Base-by-base conservation (phyloP, 768 basidiomycete genomes). In the Asterophora parasitica region DNA sequence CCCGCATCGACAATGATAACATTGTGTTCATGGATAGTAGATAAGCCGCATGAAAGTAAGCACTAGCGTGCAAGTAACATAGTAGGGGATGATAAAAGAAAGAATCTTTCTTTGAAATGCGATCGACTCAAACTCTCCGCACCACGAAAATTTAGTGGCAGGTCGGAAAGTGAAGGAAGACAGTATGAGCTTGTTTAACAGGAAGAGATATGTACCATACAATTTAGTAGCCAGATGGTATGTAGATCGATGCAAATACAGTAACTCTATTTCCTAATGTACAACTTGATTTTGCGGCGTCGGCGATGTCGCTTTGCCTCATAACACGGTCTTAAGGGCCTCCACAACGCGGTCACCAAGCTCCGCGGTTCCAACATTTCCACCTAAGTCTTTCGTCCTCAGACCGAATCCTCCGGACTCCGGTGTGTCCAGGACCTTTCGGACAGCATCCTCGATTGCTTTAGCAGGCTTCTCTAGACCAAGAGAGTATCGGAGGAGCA, bases 401-500 rank as follows among this genome's bases (percentile, higher is more conserved):
- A 86, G 66, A 11, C 88, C 93, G 55, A 74, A 68, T 7, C 93
- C 93, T 4, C 92, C 93, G 7, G 66, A 50, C 7, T 73, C 74
- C 43, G 75, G 68, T 8, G 72, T 70, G 63, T 99, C 95, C 10
- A 99, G 72, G 19, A 89, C 91, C 65, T 84, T 91, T 50, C 85
- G 75, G 7, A 99, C 95, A n/a, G 96, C 92, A 43, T 71, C 66
- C 66, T 99, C 96, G 49, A 99, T 84, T 16, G 87, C 81, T 47
- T 76, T 76, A 5, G 96, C 96, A 58, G 90, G 84, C 55, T 75
- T 79, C 51, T 92, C 88, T 46, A 92, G 75, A 19, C 91, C 91
- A 26, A 99, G 83, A 20, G 95, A 98, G 69, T 98, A 99, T 36
- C 94, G 82, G 43, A 96, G 75, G 51, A 96, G 83, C 83, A 96